Base-by-base conservation (phyloP, 208 protist genomes). In the Leishmania tropica region DNA sequence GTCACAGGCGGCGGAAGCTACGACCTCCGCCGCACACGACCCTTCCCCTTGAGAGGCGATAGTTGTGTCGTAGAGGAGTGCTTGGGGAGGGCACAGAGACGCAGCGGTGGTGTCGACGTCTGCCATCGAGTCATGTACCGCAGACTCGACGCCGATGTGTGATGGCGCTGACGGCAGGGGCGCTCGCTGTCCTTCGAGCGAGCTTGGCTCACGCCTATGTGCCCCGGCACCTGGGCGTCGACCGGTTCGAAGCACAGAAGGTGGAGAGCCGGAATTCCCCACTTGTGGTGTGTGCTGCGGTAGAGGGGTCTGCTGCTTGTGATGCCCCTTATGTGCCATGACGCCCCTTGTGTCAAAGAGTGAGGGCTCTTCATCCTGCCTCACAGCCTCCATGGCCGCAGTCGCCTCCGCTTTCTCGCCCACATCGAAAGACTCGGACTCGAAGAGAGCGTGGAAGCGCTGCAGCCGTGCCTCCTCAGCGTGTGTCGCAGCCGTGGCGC, bases 391-490 rank as follows among this genome's bases (percentile, higher is more conserved):
- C 42, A 47, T 35, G 21, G 21, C 28, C n/a, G 37, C 37, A 5
- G 40, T n/a, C 11, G 24, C 21, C 6, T 64, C 75, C 21, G 21
- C 37, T 45, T 24, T 17, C 24, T 70, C 60, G 40, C 76, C 3
- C 24, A 56, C 40, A 10, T n/a, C 37, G 28, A 80, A 76, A 4
- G 75, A 76, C 68, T 80, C 81, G 35, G 75, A 76, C n/a, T 76
- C 81, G 15, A 84, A 80, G n/a, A 84, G 8, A 37, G 7, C 7
- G 35, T 72, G 75, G 45, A 84, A 84, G n/a, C 81, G 75, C 13
- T 5, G 75, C 54, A 80, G 75, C 6, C 56, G 68, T 21, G 56
- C 75, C 31, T 68, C 81, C 58, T 84, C 81, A 13, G 81, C 81
- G 21, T 71, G 31, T 35, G 75, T 71, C 67, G 51, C 81, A 21